Conservation (phyloP, 768 basidiomycete genomes). For the Russula griseocarnosa region DNA sequence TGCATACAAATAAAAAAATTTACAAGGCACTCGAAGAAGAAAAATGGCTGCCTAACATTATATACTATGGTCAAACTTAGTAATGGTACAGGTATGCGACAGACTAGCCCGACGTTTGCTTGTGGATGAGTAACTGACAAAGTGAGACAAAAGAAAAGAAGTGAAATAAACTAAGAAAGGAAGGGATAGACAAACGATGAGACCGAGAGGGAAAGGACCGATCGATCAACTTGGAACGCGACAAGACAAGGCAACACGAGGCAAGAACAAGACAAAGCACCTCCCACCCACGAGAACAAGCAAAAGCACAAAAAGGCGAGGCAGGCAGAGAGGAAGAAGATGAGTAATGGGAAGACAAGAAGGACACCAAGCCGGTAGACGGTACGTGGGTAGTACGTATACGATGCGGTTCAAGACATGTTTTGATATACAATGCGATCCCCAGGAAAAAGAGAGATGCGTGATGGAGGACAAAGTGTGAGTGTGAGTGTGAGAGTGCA, state of each 20-base stretch:
- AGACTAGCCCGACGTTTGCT: slow-evolving; percentile 25
- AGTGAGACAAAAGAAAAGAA: slow-evolving; percentile 12
- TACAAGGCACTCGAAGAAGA: not conserved
- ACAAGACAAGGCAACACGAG: not conserved
- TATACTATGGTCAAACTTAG: slow-evolving; percentile 28
- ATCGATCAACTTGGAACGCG: slow-evolving; percentile 3
- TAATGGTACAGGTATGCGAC: slow-evolving; percentile 29
- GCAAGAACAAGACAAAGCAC: slow-evolving; percentile 2
- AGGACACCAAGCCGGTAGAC: slow-evolving; percentile 5
- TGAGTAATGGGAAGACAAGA: not conserved
- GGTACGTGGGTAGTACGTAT: not conserved
- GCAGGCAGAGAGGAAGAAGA: not conserved
- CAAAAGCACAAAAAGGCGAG: not conserved
- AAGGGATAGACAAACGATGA: slow-evolving; percentile 3
- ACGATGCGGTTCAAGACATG: slow-evolving; percentile 22
- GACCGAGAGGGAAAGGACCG: not conserved
- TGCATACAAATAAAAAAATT: not conserved
- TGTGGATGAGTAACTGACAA: slow-evolving; percentile 24
- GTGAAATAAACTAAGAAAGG: slow-evolving; percentile 6
- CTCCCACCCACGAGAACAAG: not conserved
- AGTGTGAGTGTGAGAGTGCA: not conserved
- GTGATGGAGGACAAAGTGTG: slow-evolving; percentile 1
- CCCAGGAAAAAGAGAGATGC: slow-evolving; percentile 16
- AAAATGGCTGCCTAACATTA: slow-evolving; percentile 22
- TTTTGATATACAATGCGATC: slow-evolving; percentile 25